Evolutionary conservation across 164 flowering plant species (phyloP).

Genomic region (Stephania japonica): DNA sequence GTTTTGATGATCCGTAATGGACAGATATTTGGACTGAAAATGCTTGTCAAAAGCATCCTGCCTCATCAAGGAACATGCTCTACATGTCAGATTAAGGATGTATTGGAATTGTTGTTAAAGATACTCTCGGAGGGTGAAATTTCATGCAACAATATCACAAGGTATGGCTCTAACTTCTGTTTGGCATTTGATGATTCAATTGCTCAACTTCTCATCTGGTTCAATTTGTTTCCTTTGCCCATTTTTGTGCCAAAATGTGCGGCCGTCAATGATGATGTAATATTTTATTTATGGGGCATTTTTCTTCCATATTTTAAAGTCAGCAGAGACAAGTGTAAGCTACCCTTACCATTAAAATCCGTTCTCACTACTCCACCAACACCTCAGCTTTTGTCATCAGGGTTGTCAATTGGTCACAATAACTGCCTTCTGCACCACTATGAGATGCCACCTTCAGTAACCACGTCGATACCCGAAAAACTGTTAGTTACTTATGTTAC

Average conservation of each 20-base stretch:
- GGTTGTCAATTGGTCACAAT: background rate
- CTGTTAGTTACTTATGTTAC: background rate
- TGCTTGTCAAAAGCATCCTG: slow-evolving; percentile 66
- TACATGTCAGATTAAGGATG: slow-evolving; percentile 28
- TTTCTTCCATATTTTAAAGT: background rate
- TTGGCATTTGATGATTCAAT: background rate
- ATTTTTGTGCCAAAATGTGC: background rate
- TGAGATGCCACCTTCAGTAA: background rate
- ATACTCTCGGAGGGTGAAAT: slow-evolving; percentile 37
- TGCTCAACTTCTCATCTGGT: background rate
- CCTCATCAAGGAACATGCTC: slow-evolving; percentile 44
- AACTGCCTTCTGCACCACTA: background rate
- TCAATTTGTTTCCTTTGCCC: background rate
- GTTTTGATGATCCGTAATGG: slow-evolving; percentile 2
- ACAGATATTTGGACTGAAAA: slow-evolving; percentile 84
- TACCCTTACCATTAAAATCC: background rate
- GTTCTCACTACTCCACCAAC: background rate
- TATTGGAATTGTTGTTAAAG: slow-evolving; percentile 45
- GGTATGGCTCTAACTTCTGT: slow-evolving; percentile 31
- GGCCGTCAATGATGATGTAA: background rate
- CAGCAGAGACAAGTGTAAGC: background rate
- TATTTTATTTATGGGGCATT: background rate
- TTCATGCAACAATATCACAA: slow-evolving; percentile 23
- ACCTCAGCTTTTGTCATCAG: background rate
- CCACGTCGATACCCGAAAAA: background rate